phyloP scores from a whole-genome alignment of 2,329 filamentous ascomycete species.

The Huntiella savannae region DNA sequence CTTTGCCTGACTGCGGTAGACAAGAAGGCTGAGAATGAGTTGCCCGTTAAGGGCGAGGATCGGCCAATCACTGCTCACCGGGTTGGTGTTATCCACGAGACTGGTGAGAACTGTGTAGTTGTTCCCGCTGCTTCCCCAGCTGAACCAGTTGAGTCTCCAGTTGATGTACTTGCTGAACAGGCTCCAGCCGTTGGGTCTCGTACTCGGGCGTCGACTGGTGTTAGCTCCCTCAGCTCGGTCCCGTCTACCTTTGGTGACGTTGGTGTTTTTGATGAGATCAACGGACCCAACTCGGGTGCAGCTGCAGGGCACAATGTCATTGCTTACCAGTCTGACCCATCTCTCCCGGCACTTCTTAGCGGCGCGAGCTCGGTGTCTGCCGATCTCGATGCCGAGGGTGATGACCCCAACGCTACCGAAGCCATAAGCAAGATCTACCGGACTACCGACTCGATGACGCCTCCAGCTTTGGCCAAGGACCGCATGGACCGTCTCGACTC shows the following conservation, averaged over 20 bases:
- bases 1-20: slow-evolving; percentile 8
- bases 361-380: slow-evolving; percentile 45
- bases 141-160: slow-evolving; percentile 5
- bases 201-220: slow-evolving; percentile 8
- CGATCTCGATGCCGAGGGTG: slow-evolving; percentile 33
- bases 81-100: slow-evolving; percentile 14
- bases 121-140: slow-evolving; percentile 5
- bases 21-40: slow-evolving; percentile 16
- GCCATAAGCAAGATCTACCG: slow-evolving; percentile 28
- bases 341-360: slow-evolving; percentile 42
- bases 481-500: slow-evolving; percentile 20
- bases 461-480: slow-evolving; percentile 31
- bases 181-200: not conserved
- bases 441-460: slow-evolving; percentile 34
- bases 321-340: slow-evolving; percentile 43
- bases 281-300: slow-evolving; percentile 28
- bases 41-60: slow-evolving; percentile 17
- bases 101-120: not conserved
- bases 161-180: not conserved
- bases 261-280: slow-evolving; percentile 34
- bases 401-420: slow-evolving; percentile 34
- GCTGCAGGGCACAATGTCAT: slow-evolving; percentile 22
- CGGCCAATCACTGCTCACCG: slow-evolving; percentile 30
- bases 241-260: slow-evolving; percentile 13
- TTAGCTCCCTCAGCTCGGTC: slow-evolving; percentile 31